Evolutionary conservation across 441 rosid species (phyloP).

Genomic region (Croton laevigatus): DNA sequence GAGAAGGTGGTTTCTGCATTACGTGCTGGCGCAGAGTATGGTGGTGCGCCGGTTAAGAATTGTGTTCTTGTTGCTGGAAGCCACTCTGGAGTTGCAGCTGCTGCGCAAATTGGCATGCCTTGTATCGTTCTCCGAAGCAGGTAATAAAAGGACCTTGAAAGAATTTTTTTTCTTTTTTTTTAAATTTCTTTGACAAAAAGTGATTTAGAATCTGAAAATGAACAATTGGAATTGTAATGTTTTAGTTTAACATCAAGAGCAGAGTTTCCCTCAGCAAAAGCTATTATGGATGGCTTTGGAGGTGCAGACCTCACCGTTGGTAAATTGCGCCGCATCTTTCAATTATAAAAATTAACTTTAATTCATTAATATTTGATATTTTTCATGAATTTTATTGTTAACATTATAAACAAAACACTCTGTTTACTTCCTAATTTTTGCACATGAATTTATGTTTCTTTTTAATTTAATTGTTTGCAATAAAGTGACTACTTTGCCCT

Average conservation of each 20-base stretch:
- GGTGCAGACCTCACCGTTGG: constrained; percentile 74
- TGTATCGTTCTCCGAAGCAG: constrained; percentile 86
- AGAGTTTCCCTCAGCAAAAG: constrained; percentile 77
- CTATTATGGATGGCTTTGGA: constrained; percentile 85
- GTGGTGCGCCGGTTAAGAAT: constrained; percentile 45
- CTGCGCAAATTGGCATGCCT: constrained; percentile 79
- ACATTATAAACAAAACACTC: no score
- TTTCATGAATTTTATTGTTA: no score
- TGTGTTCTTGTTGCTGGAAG: constrained; percentile 88
- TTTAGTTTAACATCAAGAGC: constrained; percentile 77
- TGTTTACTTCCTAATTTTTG: no score
- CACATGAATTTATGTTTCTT: no score
- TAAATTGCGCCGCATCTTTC: constrained; percentile 41
- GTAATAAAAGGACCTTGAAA: constrained; percentile 33
- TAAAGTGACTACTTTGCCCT: no score
- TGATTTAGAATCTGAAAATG: not conserved
- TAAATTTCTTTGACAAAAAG: not conserved
- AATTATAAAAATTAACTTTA: constrained; percentile 31
- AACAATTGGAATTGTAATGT: not conserved
- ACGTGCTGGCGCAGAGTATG: constrained; percentile 82
- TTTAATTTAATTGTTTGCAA: no score
- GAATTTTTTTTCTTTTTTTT: no score
- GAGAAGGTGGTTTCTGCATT: constrained; percentile 72
- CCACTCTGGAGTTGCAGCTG: constrained; percentile 71
- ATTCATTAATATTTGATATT: no score